Percentiles rank a stretch among this genome's conserved stretches.
Conservation (phyloP, 2,329 filamentous ascomycete species). For the Alternaria sp. region DNA sequence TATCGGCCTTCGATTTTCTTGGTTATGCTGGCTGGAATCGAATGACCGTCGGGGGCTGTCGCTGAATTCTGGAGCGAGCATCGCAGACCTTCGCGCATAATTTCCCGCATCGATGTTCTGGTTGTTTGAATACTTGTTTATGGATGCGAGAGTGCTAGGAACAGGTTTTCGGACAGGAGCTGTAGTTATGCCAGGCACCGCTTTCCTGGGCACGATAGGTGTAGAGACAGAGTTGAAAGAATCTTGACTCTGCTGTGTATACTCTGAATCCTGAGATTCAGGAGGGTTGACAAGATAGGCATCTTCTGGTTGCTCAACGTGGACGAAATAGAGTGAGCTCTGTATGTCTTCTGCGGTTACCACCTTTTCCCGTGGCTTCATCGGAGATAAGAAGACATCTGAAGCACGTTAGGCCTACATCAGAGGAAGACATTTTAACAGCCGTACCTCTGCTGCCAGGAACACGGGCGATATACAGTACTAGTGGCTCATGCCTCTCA, state of each 20-base stretch:
- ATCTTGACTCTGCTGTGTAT: slow-evolving; percentile 16
- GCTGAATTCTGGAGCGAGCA: slow-evolving; percentile 26
- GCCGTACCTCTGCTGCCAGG: slow-evolving; percentile 84
- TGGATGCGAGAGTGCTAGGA: slow-evolving; percentile 37
- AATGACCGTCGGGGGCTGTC: slow-evolving; percentile 36
- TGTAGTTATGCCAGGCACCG: slow-evolving; percentile 25
- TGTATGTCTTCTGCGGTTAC: slow-evolving; percentile 88
- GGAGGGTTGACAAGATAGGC: slow-evolving; percentile 46
- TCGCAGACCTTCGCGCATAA: slow-evolving; percentile 25
- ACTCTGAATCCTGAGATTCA: slow-evolving; percentile 22
- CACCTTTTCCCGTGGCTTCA: slow-evolving; percentile 88
- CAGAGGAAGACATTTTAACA: slow-evolving; percentile 5
- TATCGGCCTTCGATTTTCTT: slow-evolving; percentile 33
- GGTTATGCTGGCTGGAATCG: slow-evolving; percentile 30
- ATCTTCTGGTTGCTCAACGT: slow-evolving; percentile 72
- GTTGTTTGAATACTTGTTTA: slow-evolving; percentile 34
- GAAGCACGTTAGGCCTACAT: slow-evolving; percentile 25
- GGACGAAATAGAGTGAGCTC: slow-evolving; percentile 89
- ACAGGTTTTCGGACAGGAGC: slow-evolving; percentile 39
- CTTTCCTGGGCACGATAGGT: slow-evolving; percentile 44
- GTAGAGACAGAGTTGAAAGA: slow-evolving; percentile 21
- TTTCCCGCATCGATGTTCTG: slow-evolving; percentile 40
- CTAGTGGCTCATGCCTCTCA: slow-evolving; percentile 73
- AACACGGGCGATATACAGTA: slow-evolving; percentile 91
- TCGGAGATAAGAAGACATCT: slow-evolving; percentile 92